Percentiles rank a stretch among this genome's conserved stretches.
phyloP scores from a whole-genome alignment of 164 flowering plant species.

The Tetrastigma voinierianum region DNA sequence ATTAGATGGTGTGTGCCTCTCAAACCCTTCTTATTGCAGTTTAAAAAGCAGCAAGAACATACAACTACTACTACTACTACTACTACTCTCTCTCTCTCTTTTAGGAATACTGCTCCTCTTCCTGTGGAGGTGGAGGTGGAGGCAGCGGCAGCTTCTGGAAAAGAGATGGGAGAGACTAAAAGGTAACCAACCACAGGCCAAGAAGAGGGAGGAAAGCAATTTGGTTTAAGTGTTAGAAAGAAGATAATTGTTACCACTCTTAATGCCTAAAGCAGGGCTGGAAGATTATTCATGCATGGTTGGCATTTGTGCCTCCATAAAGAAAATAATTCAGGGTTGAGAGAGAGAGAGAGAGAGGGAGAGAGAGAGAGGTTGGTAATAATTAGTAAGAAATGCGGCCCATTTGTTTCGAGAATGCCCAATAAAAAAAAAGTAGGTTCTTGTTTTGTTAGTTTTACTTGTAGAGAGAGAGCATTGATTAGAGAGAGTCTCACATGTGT shows the following conservation, averaged over 20 bases:
- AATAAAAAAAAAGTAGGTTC: slow-evolving; percentile 19
- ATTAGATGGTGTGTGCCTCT: slow-evolving; percentile 12
- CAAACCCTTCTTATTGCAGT: background rate
- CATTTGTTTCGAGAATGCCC: slow-evolving; percentile 8
- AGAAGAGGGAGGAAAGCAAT: slow-evolving; percentile 2
- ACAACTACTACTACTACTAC: too few relatives aligned
- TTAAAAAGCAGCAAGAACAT: slow-evolving; percentile 5
- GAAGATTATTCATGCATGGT: slow-evolving; percentile 15
- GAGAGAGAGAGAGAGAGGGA: too few relatives aligned
- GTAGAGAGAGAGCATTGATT: slow-evolving; percentile 16
- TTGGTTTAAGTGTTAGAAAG: slow-evolving; percentile 5
- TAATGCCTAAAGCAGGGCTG: background rate
- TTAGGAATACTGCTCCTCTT: slow-evolving; percentile 3
- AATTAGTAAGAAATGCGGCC: slow-evolving; percentile 8
- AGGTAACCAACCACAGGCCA: background rate
- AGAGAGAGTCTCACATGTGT: background rate
- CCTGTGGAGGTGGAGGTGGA: slow-evolving; percentile 16
- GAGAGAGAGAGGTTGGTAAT: background rate
- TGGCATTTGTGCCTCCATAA: background rate
- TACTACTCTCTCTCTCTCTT: too few relatives aligned
- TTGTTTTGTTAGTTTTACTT: slow-evolving; percentile 6
- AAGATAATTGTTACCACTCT: slow-evolving; percentile 12
- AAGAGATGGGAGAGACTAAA: background rate
- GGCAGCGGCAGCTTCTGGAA: slow-evolving; percentile 16
- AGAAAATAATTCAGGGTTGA: slow-evolving; percentile 5